Conservation (phyloP, 2,329 filamentous ascomycete genomes). For the Alternaria gaisen region DNA sequence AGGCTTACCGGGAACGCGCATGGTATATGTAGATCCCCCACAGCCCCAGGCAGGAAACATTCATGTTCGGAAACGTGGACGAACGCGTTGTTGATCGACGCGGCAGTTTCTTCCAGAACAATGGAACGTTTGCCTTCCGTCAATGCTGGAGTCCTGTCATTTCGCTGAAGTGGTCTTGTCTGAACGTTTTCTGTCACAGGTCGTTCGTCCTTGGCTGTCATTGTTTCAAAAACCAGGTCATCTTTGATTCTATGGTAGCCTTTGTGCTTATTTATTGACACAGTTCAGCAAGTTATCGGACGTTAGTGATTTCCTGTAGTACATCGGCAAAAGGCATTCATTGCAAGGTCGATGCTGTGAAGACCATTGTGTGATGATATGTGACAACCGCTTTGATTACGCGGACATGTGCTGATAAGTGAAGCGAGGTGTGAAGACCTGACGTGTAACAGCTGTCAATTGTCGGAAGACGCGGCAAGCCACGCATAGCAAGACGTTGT, state of each 20-base stretch:
- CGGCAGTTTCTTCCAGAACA: not conserved
- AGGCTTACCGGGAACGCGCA: not conserved
- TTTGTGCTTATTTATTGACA: not conserved
- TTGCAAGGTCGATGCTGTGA: not conserved
- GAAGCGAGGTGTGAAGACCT: not conserved
- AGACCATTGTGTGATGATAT: not conserved
- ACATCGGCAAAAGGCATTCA: not conserved
- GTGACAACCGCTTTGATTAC: too few relatives aligned
- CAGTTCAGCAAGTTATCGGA: not conserved
- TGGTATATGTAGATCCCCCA: not conserved
- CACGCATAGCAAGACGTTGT: not conserved
- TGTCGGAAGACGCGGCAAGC: not conserved
- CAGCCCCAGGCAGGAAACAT: not conserved
- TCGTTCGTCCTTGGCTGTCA: not conserved
- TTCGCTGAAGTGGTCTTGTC: not conserved
- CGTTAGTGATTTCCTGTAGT: too few relatives aligned
- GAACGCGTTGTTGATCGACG: not conserved
- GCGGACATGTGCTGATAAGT: not conserved
- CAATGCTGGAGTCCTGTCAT: not conserved
- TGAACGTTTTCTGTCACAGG: conserved; percentile 2
- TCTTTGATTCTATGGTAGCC: not conserved
- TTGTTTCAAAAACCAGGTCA: not conserved
- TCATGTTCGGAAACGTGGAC: not conserved
- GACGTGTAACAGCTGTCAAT: conserved; percentile 1
- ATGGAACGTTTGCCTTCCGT: not conserved